Conservation (phyloP, 257 asterid genomes). For the Handroanthus guayacan region DNA sequence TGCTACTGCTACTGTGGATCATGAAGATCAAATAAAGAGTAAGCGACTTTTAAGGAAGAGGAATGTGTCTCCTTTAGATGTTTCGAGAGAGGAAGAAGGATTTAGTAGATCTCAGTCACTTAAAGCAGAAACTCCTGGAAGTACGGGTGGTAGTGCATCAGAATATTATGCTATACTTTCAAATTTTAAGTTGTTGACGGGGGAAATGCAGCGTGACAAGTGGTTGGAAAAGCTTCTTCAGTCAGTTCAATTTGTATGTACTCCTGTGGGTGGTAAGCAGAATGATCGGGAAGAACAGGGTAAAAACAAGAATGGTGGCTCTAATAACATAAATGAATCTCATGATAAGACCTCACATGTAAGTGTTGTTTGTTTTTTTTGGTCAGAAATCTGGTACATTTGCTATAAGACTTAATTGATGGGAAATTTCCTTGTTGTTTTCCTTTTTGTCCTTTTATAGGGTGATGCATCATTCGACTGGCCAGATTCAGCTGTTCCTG, state of each 20-base stretch:
- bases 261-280: conserved; percentile 44
- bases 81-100: conserved; percentile 69
- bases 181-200: conserved; percentile 56
- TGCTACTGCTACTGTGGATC: conserved; percentile 48
- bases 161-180: conserved; percentile 58
- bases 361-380: conserved; percentile 21
- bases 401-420: conserved; percentile 19
- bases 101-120: conserved; percentile 49
- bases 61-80: conserved; percentile 69
- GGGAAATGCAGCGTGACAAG: conserved; percentile 71
- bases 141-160: conserved; percentile 53
- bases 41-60: conserved; percentile 65
- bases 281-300: conserved; percentile 49
- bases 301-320: conserved; percentile 32
- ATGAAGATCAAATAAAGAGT: conserved; percentile 64
- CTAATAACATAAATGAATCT: conserved; percentile 43
- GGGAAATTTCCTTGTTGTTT: conserved; percentile 11
- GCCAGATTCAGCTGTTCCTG: conserved; percentile 74
- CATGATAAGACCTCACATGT: conserved; percentile 49
- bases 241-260: conserved; percentile 62
- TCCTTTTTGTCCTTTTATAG: conserved; percentile 42
- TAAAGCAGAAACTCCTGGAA: conserved; percentile 78
- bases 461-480: conserved; percentile 52
- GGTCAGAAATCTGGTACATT: conserved; percentile 14
- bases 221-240: conserved; percentile 84